Evolutionary conservation across 2,329 filamentous ascomycete genomes (phyloP).

Genomic region (Orbilia blumenaviensis): DNA sequence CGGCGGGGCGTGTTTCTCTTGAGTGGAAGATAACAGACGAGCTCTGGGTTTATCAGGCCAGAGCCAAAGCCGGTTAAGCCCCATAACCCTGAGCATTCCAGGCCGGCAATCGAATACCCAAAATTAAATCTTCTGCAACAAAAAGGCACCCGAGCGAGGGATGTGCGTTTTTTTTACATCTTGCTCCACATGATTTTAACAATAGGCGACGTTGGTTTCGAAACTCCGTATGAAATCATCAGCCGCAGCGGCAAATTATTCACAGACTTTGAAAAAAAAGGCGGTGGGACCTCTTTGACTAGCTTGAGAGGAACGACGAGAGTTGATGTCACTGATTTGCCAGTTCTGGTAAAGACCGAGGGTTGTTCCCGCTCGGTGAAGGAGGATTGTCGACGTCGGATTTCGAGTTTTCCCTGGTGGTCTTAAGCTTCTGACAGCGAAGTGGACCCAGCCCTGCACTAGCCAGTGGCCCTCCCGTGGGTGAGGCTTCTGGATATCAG

Average conservation of each 20-base stretch:
- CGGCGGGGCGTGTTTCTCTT: neutral
- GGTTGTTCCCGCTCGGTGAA: neutral
- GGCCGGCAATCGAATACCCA: constrained; percentile 7
- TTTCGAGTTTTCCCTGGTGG: neutral
- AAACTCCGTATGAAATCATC: constrained; percentile 5
- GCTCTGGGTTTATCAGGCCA: constrained; percentile 15
- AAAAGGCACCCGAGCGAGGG: constrained; percentile 10
- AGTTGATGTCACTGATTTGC: neutral
- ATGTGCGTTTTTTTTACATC: neutral
- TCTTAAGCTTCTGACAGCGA: neutral
- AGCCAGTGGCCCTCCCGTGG: neutral
- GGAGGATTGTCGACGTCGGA: neutral
- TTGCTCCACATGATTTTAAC: constrained; percentile 2
- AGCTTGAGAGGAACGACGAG: neutral
- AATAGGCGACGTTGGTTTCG: constrained; percentile 32
- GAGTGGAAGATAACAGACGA: constrained; percentile 10
- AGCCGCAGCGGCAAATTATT: constrained; percentile 47
- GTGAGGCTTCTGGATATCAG: neutral
- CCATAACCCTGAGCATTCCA: constrained; percentile 16
- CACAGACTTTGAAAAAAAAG: constrained; percentile 2
- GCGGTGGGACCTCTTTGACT: neutral
- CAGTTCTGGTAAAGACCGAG: neutral
- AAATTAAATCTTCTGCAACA: constrained; percentile 14
- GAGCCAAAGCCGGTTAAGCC: constrained; percentile 14
- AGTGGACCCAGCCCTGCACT: neutral